phyloP scores from a whole-genome alignment of 345 rosid species.

The Pugionium cornutum region DNA sequence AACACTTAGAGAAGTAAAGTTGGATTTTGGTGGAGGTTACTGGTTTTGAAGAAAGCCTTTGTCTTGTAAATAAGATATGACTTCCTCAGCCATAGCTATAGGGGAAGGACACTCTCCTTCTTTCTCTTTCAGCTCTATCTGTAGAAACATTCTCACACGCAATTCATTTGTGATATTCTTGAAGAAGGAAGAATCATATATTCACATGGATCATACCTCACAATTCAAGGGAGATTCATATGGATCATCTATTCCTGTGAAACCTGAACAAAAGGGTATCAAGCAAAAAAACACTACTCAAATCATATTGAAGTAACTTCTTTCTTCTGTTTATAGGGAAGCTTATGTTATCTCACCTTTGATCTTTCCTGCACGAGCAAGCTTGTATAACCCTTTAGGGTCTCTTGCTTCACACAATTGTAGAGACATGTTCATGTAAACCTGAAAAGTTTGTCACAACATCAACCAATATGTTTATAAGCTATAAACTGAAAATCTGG shows the following conservation, averaged over 20 bases:
- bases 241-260: slow-evolving; percentile 94
- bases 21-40: slow-evolving; percentile 33
- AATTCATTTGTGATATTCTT: not conserved
- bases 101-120: slow-evolving; percentile 75
- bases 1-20: not conserved
- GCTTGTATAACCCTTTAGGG: slow-evolving; percentile 86
- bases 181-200: slow-evolving; percentile 9
- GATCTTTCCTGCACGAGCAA: slow-evolving; percentile 89
- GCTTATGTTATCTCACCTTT: slow-evolving; percentile 55
- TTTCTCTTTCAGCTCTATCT: slow-evolving; percentile 70
- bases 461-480: slow-evolving; percentile 4
- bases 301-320: not conserved
- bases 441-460: slow-evolving; percentile 59
- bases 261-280: slow-evolving; percentile 50
- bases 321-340: slow-evolving; percentile 23
- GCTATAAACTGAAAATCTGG: not conserved
- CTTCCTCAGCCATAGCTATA: slow-evolving; percentile 68
- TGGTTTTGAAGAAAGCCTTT: slow-evolving; percentile 66
- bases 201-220: slow-evolving; percentile 53
- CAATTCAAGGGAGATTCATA: slow-evolving; percentile 83
- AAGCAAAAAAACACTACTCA: not conserved
- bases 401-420: slow-evolving; percentile 86
- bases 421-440: slow-evolving; percentile 85
- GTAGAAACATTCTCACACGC: slow-evolving; percentile 25
- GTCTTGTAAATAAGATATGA: slow-evolving; percentile 66